Conservation (phyloP, 1,139 yeast genomes). For the Komagataea norvegica region DNA sequence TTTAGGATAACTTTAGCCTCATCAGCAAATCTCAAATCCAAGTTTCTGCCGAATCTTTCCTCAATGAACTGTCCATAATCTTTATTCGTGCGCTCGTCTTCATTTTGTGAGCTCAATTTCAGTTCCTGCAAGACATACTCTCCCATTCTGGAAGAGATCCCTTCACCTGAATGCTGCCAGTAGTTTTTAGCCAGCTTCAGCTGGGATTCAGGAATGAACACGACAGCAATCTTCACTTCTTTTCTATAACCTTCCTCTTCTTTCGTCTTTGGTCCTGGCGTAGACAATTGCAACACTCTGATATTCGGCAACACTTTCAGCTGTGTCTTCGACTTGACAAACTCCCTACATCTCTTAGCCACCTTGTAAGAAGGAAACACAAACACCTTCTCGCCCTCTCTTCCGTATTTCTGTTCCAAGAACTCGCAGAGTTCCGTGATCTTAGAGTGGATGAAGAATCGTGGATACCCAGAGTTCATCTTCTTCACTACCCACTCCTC, state of each 20-base stretch:
- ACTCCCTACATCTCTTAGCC: constrained; percentile 84
- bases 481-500: constrained; percentile 74
- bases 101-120: constrained; percentile 34
- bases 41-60: constrained; percentile 84
- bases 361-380: constrained; percentile 72
- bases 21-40: constrained; percentile 69
- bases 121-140: constrained; percentile 73
- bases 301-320: constrained; percentile 36
- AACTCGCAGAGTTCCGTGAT: constrained; percentile 58
- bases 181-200: constrained; percentile 67
- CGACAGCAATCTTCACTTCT: constrained; percentile 69
- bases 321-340: constrained; percentile 36
- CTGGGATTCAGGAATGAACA: constrained; percentile 60
- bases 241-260: constrained; percentile 55
- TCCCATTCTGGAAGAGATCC: constrained; percentile 82
- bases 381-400: constrained; percentile 68
- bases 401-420: constrained; percentile 56
- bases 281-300: constrained; percentile 73
- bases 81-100: constrained; percentile 32
- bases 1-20: constrained; percentile 73
- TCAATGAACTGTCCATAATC: constrained; percentile 54
- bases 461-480: constrained; percentile 86
- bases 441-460: constrained; percentile 73
- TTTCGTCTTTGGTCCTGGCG: constrained; percentile 60
- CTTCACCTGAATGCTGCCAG: constrained; percentile 98